Evolutionary conservation across 2,329 filamentous ascomycete species (phyloP), one percentile per base, ranked within the genome.

Genomic region (Ceratocystis ficicola): DNA sequence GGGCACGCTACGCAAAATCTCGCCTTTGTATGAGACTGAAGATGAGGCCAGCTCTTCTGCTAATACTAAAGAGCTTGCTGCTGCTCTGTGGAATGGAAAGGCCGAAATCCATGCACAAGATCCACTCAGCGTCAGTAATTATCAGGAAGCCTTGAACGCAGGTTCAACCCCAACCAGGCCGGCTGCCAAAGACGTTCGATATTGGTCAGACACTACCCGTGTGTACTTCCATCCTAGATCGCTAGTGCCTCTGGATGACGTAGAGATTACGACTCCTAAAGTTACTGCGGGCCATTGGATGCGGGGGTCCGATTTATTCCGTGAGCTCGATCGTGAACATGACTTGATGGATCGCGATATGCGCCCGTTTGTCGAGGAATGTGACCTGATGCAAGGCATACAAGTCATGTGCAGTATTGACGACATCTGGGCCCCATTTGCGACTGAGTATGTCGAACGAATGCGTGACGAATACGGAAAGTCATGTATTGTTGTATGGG

Each of bases 131-230:
- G 83, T 83, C 67, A 90, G 84, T 72, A 79, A 84, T 60, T 97
- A 96, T 74, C 90, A 95, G 72, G 81, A 84, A 71, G 87, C 85
- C 69, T 83, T 97, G 2, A 89, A 96, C 70, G 76, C 84, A 36
- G 91, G 90, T 25, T 73, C 82, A 4, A 74, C 82, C 2, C 80
- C 86, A 5, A 83, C 88, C 0, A 77, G 79, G 64, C 80, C 96
- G 22, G 87, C 81, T 1, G 80, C 85, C 1, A 82, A 85, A 5
- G 82, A 83, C 10, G 88, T 97, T n/a, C 84, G 90, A 65, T 97
- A 94, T 77, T 99, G 94, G 93, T 95, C 91, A 41, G 94, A 99
- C 75, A 97, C 91, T 75, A 95, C 90, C 70, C 85, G 90, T 30
- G 83, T 94, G n/a, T 99, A 86, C 75, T 96, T 89, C 73, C 92